Evolutionary conservation across 106 monocot genomes (phyloP), one percentile per base, ranked within the genome.

Genomic region (Gastrodia elata): DNA sequence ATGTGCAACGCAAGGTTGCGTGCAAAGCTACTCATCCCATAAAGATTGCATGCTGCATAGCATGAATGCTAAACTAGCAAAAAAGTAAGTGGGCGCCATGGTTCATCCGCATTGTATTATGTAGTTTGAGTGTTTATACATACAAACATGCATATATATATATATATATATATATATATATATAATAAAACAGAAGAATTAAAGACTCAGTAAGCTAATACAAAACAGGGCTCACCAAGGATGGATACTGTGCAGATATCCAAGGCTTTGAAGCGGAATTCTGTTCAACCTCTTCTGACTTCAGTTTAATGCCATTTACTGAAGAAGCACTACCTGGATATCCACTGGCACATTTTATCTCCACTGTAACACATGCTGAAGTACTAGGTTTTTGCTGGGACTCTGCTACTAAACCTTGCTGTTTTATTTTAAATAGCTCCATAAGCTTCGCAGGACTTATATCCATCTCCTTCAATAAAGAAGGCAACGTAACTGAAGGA

Each of bases 371-470:
- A 41, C 42, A 49, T 41, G 7, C 71, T 35, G 70, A 76, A 73
- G 10, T 70, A 68, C 68, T 61, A 69, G 57, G 1, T 57, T 88
- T 84, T 37, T 77, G 81, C 65, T 82, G 93, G 74, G 69, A 15
- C 36, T 83, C 87, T 76, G 67, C 49, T 65, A 80, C 76, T 78
- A 79, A 61, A 74, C 78, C 91, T 43, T 88, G 83, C 22, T 91
- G 84, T 73, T 87, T 83, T 70, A 76, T 77, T 70, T 86, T 77
- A 77, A 98, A 9, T 24, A 88, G 71, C 15, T 94, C 77, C 77
- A 88, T 39, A 49, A 93, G 81, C 81, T 93, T 83, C 27, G 86
- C 80, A 71, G 93, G 88, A 56, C 93, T 91, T 43, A 83, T 86
- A 64, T 84, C 88, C 48, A 89, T 78, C 46, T 84, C 91, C 67